Evolutionary conservation across 495 filamentous ascomycete species (phyloP).

Genomic region (Sphaerosporella brunnea): DNA sequence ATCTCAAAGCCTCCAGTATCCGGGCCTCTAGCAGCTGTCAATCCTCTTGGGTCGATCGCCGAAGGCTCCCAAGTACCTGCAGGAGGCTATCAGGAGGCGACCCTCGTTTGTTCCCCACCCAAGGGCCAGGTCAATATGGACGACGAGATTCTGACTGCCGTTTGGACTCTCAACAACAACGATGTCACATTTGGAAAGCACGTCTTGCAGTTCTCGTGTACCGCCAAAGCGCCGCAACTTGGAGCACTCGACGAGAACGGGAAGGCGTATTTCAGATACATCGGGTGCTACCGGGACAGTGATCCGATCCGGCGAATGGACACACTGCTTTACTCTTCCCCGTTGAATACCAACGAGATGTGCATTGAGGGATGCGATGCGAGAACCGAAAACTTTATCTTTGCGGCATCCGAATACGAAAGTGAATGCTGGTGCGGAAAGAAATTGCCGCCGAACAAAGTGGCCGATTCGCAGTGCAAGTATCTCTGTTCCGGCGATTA

Average conservation of each 20-base stretch:
- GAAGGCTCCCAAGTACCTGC: conserved; percentile 28
- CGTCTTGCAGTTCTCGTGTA: conserved; percentile 24
- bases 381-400: conserved; percentile 12
- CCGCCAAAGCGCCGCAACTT: conserved; percentile 22
- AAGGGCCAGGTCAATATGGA: conserved; percentile 30
- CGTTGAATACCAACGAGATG: conserved; percentile 21
- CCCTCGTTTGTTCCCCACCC: conserved; percentile 28
- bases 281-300: conserved; percentile 28
- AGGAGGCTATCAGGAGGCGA: conserved; percentile 21
- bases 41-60: conserved; percentile 26
- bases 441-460: conserved; percentile 20
- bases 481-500: conserved; percentile 28
- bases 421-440: conserved; percentile 30
- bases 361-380: conserved; percentile 23
- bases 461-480: conserved; percentile 26
- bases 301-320: conserved; percentile 25
- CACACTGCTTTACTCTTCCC: conserved; percentile 17
- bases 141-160: conserved; percentile 11
- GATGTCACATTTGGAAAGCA: conserved; percentile 27
- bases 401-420: conserved; percentile 28
- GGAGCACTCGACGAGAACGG: conserved; percentile 16
- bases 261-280: conserved; percentile 20
- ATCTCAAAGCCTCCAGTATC: conserved; percentile 31
- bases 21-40: conserved; percentile 28
- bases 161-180: conserved; percentile 29